Base-by-base conservation (phyloP, 208 protist genomes). In the Crithidia thermophila region DNA sequence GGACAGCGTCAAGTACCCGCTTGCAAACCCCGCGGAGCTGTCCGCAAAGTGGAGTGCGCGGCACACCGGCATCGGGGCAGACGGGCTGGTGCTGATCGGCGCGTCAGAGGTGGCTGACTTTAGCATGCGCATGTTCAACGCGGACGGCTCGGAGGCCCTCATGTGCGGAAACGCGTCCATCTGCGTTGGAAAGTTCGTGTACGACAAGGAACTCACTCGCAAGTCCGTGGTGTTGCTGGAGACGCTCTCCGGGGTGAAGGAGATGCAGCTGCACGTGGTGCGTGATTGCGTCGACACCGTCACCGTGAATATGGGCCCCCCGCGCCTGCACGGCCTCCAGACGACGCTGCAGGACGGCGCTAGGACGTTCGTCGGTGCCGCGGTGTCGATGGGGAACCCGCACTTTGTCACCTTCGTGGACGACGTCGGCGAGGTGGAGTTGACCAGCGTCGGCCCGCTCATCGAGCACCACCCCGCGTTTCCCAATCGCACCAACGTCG, bases 41-140 rank as follows among this genome's bases (percentile, higher is more conserved):
- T 49, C 43, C 0, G 31, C 45, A 4, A 25, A 20, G 28, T 65
- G 55, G 39, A 66, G 63, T 40, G 57, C 62, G 20, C 53, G 49
- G 1, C 46, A 66, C 56, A 58, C 55, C 9, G 39, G 49, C 21
- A 60, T 66, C 31, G 21, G 37, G 10, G 34, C 55, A 20, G 53
- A 70, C 36, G 42, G 43, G 13, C 27, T 57, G 21, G 55, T 76
- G 46, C 39, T 65, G 31, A 46, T 70, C 36, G 40, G 47, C 16
- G 16, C 21, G 2, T 69, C 70, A 1, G 20, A 28, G 8, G 20
- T 59, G 7, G 40, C 46, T 6, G 55, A 68, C 20, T 58, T 52
- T 21, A 62, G 52, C 31, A 65, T 71, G 49, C 42, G 61, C 14
- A 36, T 71, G 20, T 60, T 65, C 40, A 70, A 65, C 23, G 37